Conservation (phyloP, 352 stramenopile species). For the Pythium aquatile region DNA sequence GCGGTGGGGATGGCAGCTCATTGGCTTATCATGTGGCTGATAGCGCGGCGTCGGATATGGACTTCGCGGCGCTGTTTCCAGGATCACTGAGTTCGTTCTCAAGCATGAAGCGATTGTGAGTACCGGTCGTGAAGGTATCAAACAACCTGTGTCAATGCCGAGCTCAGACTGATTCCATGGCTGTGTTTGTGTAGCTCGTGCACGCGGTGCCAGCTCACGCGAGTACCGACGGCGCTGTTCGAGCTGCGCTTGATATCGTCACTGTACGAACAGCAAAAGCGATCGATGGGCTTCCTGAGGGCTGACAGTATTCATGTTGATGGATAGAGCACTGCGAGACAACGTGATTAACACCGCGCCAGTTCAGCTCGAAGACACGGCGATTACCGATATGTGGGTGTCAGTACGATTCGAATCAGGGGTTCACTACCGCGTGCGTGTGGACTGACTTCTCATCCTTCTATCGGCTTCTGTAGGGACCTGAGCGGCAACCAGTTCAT, state of each 20-base stretch:
- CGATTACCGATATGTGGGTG: constrained; percentile 40
- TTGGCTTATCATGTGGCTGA: neutral
- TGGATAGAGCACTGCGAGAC: constrained; percentile 15
- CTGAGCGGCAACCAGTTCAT: constrained; percentile 32
- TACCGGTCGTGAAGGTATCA: constrained; percentile 16
- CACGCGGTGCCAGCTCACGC: constrained; percentile 35
- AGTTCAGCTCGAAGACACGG: constrained; percentile 32
- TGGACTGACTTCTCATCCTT: no score
- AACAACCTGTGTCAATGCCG: neutral
- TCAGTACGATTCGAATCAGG: neutral
- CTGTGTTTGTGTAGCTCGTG: constrained; percentile 29
- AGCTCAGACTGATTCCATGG: neutral
- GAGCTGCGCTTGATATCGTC: constrained; percentile 27
- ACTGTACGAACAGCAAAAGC: constrained; percentile 26
- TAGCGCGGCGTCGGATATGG: constrained; percentile 25
- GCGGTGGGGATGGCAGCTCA: neutral
- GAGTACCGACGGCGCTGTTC: constrained; percentile 35
- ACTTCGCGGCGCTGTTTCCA: constrained; percentile 26
- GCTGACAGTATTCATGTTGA: no score
- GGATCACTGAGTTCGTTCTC: constrained; percentile 11
- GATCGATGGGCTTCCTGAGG: neutral
- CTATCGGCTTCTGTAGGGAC: constrained; percentile 20
- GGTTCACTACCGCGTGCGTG: no score
- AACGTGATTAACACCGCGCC: constrained; percentile 35
- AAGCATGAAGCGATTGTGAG: constrained; percentile 25